These are phyloP conservation scores for Suillus weaverae DNA, from an alignment of 768 basidiomycete species.

Conservation along the genomic window DNA sequence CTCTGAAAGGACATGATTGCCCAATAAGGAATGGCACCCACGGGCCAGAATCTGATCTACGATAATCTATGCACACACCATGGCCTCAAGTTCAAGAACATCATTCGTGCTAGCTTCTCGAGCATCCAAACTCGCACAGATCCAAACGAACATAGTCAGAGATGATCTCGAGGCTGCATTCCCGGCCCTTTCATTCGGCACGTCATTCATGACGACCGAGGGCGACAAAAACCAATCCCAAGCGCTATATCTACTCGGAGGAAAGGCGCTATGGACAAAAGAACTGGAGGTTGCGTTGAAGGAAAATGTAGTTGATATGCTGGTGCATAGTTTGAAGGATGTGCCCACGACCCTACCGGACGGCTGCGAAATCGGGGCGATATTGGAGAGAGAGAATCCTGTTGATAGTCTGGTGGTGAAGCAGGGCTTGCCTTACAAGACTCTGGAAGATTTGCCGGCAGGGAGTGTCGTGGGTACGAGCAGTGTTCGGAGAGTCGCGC, in stretches of 20 bases:
- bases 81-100: conserved; percentile 26
- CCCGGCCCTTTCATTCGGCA: conserved; percentile 49
- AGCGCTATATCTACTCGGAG: conserved; percentile 84
- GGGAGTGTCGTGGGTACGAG: conserved; percentile 95
- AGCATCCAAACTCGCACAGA: conserved; percentile 82
- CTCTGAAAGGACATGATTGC: too few relatives aligned
- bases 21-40: neutral
- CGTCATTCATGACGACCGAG: conserved; percentile 67
- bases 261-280: conserved; percentile 95
- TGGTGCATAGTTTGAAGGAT: conserved; percentile 93
- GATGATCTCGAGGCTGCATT: conserved; percentile 58
- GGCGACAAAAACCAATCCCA: conserved; percentile 91
- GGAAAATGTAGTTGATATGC: conserved; percentile 76
- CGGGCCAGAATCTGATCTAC: neutral
- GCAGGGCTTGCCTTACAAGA: conserved; percentile 65
- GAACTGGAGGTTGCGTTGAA: conserved; percentile 88
- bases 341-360: conserved; percentile 85
- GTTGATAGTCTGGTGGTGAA: conserved; percentile 89
- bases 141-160: conserved; percentile 84
- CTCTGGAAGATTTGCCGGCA: conserved; percentile 77
- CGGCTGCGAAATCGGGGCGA: conserved; percentile 82
- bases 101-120: conserved; percentile 81
- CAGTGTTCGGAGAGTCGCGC: conserved; percentile 90
- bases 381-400: conserved; percentile 85
- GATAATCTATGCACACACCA: neutral